These are phyloP conservation scores for Choiromyces venosus DNA, from an alignment of 495 filamentous ascomycete genomes.

Conservation along the genomic window DNA sequence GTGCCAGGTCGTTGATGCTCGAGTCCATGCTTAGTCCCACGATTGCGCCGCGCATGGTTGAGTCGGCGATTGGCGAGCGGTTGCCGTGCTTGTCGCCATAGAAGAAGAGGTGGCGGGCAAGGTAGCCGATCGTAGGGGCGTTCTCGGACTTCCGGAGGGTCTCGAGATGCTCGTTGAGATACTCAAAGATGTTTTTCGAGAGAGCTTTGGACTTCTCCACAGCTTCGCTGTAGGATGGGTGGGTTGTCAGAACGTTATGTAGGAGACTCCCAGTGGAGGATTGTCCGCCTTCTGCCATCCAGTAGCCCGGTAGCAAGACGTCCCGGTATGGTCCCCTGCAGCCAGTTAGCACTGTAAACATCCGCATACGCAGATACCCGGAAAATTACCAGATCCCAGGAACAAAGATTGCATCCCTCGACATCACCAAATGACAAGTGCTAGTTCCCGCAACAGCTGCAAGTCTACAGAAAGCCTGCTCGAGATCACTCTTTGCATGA, in stretches of 20 bases:
- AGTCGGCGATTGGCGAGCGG: slow-evolving; percentile 84
- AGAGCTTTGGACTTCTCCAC: slow-evolving; percentile 66
- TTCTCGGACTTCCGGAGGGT: slow-evolving; percentile 60
- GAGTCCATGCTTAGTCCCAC: slow-evolving; percentile 81
- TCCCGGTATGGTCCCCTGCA: slow-evolving; percentile 78
- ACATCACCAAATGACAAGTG: slow-evolving; percentile 96
- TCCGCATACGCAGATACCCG: neutral
- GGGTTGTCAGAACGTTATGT: slow-evolving; percentile 88
- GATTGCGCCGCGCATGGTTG: slow-evolving; percentile 81
- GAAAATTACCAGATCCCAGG: slow-evolving; percentile 69
- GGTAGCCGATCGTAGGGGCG: slow-evolving; percentile 72
- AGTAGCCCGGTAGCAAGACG: slow-evolving; percentile 80
- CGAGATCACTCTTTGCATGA: slow-evolving; percentile 65
- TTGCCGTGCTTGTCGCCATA: slow-evolving; percentile 99
- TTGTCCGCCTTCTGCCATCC: slow-evolving; percentile 96
- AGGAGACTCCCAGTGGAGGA: slow-evolving; percentile 90
- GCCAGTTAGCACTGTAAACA: slow-evolving; percentile 6
- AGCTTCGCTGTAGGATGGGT: slow-evolving; percentile 77
- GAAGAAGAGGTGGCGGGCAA: slow-evolving; percentile 92
- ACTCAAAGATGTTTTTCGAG: slow-evolving; percentile 85
- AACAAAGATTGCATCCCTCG: slow-evolving; percentile 80
- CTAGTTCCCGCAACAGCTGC: slow-evolving; percentile 96
- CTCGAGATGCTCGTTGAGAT: slow-evolving; percentile 80
- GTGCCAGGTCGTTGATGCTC: slow-evolving; percentile 73
- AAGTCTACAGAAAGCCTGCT: slow-evolving; percentile 87